phyloP scores from a whole-genome alignment of 441 rosid genomes.

The Pelargonium cotyledonis region DNA sequence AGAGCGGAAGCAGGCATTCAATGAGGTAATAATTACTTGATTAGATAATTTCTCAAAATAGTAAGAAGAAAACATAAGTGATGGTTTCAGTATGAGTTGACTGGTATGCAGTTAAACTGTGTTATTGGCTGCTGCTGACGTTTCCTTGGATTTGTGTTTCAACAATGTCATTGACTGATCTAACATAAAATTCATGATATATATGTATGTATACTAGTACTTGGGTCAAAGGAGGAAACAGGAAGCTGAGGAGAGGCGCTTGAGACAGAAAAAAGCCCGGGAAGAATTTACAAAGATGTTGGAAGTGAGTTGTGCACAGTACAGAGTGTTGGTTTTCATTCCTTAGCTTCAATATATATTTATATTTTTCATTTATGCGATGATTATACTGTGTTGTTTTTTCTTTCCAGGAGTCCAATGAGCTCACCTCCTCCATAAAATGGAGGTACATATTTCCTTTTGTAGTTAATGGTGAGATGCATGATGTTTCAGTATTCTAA shows the following conservation, averaged over 20 bases:
- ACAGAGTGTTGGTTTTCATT: conserved; percentile 10
- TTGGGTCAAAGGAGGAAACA: conserved; percentile 92
- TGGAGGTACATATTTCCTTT: conserved; percentile 57
- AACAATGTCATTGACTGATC: conserved; percentile 8
- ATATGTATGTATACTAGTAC: conserved; percentile 38
- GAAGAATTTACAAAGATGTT: conserved; percentile 90
- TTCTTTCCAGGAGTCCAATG: conserved; percentile 67
- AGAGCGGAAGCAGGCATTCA: conserved; percentile 96
- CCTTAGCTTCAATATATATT: conserved; percentile 15
- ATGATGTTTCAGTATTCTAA: conserved; percentile 25
- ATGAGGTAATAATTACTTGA: conserved; percentile 56
- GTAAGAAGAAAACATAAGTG: not conserved
- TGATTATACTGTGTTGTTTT: conserved; percentile 22
- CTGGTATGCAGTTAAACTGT: conserved; percentile 12
- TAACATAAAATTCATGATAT: conserved; percentile 17
- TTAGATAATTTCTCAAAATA: conserved; percentile 8
- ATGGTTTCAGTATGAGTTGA: not conserved
- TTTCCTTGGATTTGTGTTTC: conserved; percentile 1
- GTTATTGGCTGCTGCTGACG: conserved; percentile 10
- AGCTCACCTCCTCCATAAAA: conserved; percentile 76
- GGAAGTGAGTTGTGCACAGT: conserved; percentile 52
- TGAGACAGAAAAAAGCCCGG: conserved; percentile 89
- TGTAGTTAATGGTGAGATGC: conserved; percentile 13
- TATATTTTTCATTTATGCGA: conserved; percentile 15
- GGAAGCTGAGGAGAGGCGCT: conserved; percentile 93